A percentile compares a stretch with the other conserved stretches of the same genome.
phyloP scores from a whole-genome alignment of 1,284 basidiomycete genomes.

The Inonotus obliquus region DNA sequence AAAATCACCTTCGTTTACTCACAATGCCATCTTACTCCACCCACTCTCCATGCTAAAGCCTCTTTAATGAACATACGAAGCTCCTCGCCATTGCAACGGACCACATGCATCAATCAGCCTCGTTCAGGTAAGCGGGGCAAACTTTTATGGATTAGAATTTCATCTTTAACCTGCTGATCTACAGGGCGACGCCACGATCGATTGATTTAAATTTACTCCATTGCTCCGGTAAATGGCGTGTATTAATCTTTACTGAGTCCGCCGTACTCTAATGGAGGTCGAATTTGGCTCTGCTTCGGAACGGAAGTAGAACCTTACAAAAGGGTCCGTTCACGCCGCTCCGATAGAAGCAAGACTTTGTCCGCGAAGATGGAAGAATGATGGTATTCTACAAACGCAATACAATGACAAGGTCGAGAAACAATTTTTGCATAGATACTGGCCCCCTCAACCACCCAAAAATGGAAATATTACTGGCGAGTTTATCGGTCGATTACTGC shows the following conservation, averaged over 20 bases:
- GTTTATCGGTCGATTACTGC: background rate
- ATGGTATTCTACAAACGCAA: background rate
- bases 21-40: background rate
- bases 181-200: background rate
- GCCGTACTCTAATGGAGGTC: background rate
- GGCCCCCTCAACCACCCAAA: background rate
- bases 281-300: background rate
- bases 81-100: no score
- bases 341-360: slow-evolving; percentile 1
- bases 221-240: background rate
- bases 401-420: background rate
- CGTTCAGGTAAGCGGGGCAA: background rate
- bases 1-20: slow-evolving; percentile 2
- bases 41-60: background rate
- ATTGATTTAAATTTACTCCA: background rate
- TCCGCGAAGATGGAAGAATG: background rate
- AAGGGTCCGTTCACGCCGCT: slow-evolving; percentile 1
- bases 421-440: background rate
- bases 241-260: background rate
- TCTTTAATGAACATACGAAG: slow-evolving; percentile 1
- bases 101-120: background rate
- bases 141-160: background rate
- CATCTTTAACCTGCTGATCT: background rate
- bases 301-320: background rate
- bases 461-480: background rate